Evolutionary conservation across 2,329 filamentous ascomycete genomes (phyloP).

Genomic region (Nothomitra cinnamomea): DNA sequence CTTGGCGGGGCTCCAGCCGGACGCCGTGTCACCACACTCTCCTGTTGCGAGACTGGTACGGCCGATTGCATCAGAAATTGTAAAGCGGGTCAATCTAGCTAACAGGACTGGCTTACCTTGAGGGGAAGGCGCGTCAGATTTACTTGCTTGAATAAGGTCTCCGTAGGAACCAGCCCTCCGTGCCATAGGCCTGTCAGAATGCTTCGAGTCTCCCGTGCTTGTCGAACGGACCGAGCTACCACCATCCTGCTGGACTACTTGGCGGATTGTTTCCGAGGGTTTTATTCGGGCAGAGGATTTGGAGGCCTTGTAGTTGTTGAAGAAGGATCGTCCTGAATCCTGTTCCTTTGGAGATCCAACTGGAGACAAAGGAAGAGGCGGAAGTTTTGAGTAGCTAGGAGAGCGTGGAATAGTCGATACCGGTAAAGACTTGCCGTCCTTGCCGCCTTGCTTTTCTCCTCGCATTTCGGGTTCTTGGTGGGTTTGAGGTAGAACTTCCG

Average conservation of each 20-base stretch:
- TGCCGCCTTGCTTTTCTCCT: neutral
- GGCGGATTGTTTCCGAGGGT: conserved; percentile 17
- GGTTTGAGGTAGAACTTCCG: neutral
- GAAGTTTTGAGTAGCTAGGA: neutral
- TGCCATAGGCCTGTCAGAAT: neutral
- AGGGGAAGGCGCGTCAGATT: neutral
- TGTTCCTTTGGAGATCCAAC: neutral
- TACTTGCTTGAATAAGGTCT: neutral
- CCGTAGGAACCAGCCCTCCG: neutral
- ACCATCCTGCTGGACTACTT: conserved; percentile 16
- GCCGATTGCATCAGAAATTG: neutral
- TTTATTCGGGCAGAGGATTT: conserved; percentile 27
- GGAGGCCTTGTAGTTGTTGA: conserved; percentile 29
- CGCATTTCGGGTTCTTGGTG: neutral
- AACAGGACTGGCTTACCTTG: neutral
- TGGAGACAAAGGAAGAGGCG: neutral
- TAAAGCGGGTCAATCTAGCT: neutral
- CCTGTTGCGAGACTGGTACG: neutral
- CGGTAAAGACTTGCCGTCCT: neutral
- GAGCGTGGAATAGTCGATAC: neutral
- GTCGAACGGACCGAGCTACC: conserved; percentile 12
- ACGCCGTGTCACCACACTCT: neutral
- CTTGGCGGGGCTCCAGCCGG: neutral
- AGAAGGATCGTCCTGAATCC: conserved; percentile 21
- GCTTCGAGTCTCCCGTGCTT: conserved; percentile 14